These are phyloP conservation scores for Cryptosporidium sp. DNA, from an alignment of 169 alveolate species.

Conservation along the genomic window DNA sequence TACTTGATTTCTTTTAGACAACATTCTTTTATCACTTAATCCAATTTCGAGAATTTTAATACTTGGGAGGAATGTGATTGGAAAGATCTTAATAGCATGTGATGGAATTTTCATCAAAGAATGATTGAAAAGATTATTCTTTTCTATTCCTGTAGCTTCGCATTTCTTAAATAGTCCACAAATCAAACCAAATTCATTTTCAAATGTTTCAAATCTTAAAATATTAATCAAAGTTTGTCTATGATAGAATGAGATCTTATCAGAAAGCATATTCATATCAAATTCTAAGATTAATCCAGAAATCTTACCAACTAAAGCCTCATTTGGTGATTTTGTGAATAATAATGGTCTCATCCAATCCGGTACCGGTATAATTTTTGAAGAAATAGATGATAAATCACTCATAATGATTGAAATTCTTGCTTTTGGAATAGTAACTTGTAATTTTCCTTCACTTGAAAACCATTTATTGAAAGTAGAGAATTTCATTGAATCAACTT, in stretches of 20 bases:
- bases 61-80: conserved; percentile 31
- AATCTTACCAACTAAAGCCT: conserved; percentile 20
- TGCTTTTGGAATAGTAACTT: conserved; percentile 21
- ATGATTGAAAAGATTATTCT: background rate
- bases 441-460: conserved; percentile 41
- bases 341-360: conserved; percentile 60
- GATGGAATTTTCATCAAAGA: conserved; percentile 33
- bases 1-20: background rate
- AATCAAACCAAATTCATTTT: conserved; percentile 32
- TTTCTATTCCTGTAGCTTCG: background rate
- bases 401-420: conserved; percentile 19
- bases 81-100: background rate
- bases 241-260: conserved; percentile 50
- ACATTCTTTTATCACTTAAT: too few relatives aligned
- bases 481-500: conserved; percentile 5
- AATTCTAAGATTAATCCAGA: conserved; percentile 14
- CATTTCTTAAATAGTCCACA: background rate
- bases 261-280: conserved; percentile 28
- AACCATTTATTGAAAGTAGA: conserved; percentile 58
- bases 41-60: conserved; percentile 21
- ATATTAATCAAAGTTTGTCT: conserved; percentile 16
- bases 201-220: background rate
- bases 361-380: conserved; percentile 40
- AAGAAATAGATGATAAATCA: background rate
- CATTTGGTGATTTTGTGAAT: background rate